Evolutionary conservation across 352 stramenopile genomes (phyloP), one percentile per base, ranked within the genome.

Genomic region (Thalassiosira hispida): DNA sequence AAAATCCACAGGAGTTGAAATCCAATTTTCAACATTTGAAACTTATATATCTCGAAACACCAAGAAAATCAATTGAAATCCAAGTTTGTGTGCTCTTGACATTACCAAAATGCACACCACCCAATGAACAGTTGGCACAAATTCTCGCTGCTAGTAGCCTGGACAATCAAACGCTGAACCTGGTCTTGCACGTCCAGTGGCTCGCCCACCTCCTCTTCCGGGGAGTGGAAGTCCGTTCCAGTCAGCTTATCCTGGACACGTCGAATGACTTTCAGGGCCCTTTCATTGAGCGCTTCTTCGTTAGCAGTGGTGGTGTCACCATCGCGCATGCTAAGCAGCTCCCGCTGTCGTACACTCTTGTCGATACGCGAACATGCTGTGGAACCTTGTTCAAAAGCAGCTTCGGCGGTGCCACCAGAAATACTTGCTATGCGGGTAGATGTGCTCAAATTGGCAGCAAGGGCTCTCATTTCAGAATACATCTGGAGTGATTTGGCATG

Each of bases 221-320:
- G 55, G 49, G 84, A 81, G 20, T 87, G 85, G 80, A 99, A 99
- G 86, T 99, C 98, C 9, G 96, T 96, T 2, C 98, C 98, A 7
- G 95, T 98, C 25, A 99, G 93, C 85, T 99, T 99, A 66, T 98
- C 96, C 78, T 99, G 96, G 42, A 99, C 96, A n/a, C 98, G 95
- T 47, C 93, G 90, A 80, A 99, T 98, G 49, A 99, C 97, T 8
- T 96, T 97, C 16, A 98, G 91, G 0, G 97, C 96, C 77, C 97
- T 96, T 78, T 98, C 95, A 84, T 99, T 98, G 59, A 98, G 85
- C 18, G 94, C 94, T 69, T 98, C 96, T 60, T 94, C 89, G 63
- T 89, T 84, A 9, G 73, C 73, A 62, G 64, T 51, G 52, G 68
- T 84, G 60, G 81, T 59, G 25, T 87, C 73, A 29, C 73, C 79